Evolutionary conservation across 345 rosid species (phyloP), one percentile per base, ranked within the genome.

Genomic region (Corchorus capsularis): DNA sequence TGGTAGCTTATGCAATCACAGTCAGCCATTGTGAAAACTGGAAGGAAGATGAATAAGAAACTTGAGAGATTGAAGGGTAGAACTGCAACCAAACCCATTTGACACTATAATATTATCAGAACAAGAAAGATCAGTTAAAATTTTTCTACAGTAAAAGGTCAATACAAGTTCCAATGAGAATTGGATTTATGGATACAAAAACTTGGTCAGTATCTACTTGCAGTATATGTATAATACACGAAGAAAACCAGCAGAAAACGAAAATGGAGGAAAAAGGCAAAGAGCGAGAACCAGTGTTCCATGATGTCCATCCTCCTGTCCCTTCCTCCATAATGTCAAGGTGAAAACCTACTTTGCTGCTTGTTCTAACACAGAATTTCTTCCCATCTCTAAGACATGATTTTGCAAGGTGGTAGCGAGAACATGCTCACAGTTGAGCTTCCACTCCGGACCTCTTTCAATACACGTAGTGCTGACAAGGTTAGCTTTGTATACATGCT

Each of bases 341-440:
- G 16, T 37, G 74, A 34, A 63, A 52, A 14, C 65, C 71, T 80
- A 92, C 81, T 87, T 85, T 61, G 94, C 92, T 43, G 55, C 89
- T 83, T 90, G 92, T 76, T 92, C 97, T 13, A 82, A 60, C 13
- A 85, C 86, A 1, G 89, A 84, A 83, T 72, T 87, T 83, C 82
- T 84, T 90, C 87, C 86, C 84, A 53, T 85, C 88, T 85, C 86
- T 76, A 86, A 68, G 6, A 84, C 86, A 73, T 71, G 83, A 0
- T 73, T 79, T 78, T 86, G 97, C 82, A 91, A 4, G 97, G 98
- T 14, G 94, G 96, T 78, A 90, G 69, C 1, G 94, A 94, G 78
- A 91, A 90, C 53, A 69, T 86, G 76, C 94, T 86, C 14, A 87
- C 90, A 0, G 98, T 91, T 13, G 97, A 91, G 84, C 97, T 94